A percentile compares a stretch with the other conserved stretches of the same genome.
Evolutionary conservation across 208 protist species (phyloP).

Genomic region (Trypanosoma mega): DNA sequence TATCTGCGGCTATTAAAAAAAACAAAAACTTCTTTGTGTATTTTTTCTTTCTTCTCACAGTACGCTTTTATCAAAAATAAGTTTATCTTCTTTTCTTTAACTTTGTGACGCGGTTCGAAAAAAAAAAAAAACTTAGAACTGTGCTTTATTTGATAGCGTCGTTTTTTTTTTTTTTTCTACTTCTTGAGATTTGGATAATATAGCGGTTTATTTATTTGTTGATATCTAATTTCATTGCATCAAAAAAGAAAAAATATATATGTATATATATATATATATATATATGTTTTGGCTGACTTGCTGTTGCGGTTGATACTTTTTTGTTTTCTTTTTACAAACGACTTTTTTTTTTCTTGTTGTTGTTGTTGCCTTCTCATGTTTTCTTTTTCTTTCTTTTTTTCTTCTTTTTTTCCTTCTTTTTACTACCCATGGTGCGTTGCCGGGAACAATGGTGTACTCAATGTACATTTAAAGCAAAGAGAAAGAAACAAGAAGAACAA

Average conservation of each 20-base stretch:
- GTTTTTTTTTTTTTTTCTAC: neutral
- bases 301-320: neutral
- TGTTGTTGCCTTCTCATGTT: slow-evolving; percentile 1
- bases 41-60: no score
- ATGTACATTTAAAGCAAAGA: no score
- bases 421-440: no score
- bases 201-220: neutral
- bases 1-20: no score
- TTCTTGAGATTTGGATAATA: neutral
- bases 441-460: no score
- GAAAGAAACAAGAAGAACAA: no score
- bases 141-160: no score
- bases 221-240: neutral
- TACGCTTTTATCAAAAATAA: neutral
- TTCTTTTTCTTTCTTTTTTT: slow-evolving; percentile 13
- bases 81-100: neutral
- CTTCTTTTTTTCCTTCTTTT: slow-evolving; percentile 24
- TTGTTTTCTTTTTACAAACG: slow-evolving; percentile 3
- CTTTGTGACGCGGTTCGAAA: no score
- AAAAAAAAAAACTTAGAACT: no score
- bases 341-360: neutral
- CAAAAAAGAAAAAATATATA: neutral
- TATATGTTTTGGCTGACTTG: neutral
- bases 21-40: no score
- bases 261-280: slow-evolving; percentile 1